Evolutionary conservation across 192 early-diverging fungal species (phyloP), one percentile per base, ranked within the genome.

Genomic region (Backusella mclennaniae): DNA sequence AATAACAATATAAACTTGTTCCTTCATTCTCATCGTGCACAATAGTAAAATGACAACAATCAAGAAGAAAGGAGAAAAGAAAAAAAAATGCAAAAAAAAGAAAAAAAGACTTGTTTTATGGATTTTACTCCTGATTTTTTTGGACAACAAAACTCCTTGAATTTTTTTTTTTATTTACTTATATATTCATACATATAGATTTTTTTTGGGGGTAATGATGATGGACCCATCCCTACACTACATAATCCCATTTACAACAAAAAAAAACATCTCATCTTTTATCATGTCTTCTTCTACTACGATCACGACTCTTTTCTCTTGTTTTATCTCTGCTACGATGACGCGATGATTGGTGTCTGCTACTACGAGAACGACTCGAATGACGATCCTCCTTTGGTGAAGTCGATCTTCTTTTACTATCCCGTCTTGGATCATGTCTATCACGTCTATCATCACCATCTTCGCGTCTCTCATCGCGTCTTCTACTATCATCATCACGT

Each of bases 301-400:
- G 33, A 23, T 73, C 52, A 19, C 52, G 46, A 56, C 71, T 73
- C 31, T 73, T 73, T 15, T 83, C 78, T n/a, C 81, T 66, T 35
- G 85, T 80, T 71, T 75, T 26, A 3, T 85, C 84, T 21, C 82
- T 75, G 15, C 82, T 85, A n/a, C 84, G 71, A 41, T 80, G 63
- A 17, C 79, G 35, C 19, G 69, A 71, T 36, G 74, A 46, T 12
- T 76, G 72, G 66, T 76, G 76, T 53, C 49, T 35, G 14, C 69
- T 52, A 46, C 66, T 35, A 56, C 66, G 49, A 26, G 76, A 83
- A 19, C 73, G 44, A 73, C 77, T 77, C 6, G 73, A 69, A 36
- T 73, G 63, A 26, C 76, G 79, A 49, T 53, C 49, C 4, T 73
- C 33, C 3, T 29, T 67, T 21, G 33, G 42, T 3, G 71, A 52